Evolutionary conservation across 2,329 filamentous ascomycete species (phyloP), one percentile per base, ranked within the genome.

Genomic region (Lachnellula cervina): DNA sequence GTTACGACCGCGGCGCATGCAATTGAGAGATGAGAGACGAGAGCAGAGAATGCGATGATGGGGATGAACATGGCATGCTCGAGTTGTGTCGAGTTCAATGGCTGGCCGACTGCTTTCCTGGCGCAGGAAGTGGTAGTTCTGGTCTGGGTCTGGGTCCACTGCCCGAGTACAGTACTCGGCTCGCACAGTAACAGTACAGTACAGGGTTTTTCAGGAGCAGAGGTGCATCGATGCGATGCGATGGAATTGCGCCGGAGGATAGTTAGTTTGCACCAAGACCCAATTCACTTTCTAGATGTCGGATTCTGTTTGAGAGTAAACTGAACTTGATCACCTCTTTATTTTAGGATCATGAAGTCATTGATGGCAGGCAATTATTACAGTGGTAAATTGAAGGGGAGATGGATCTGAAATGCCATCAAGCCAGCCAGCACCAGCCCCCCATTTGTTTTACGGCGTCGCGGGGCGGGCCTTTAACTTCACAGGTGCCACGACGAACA

Each of bases 41-140:
- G 25, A 42, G 4, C 40, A 48, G 45, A 47, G 56, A 55, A 60
- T 44, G 37, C 47, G 51, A 53, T 44, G 44, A 51, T 45, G 28
- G 40, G 16, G 17, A 58, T 60, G 49, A 45, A 54, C 57, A 60
- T 43, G 52, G 54, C 59, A 65, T 65, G 58, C 58, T 62, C 63
- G 60, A 55, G 58, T 47, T 23, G 19, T 32, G 21, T 13, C 21
- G 35, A 13, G 35, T 25, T 61, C 54, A 63, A 59, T 62, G 50
- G 59, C 42, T 13, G 19, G 19, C 11, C 23, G 11, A 9, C 37
- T 16, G 37, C n/a, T 40, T 19, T 44, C 11, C 19, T 23, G 3
- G 28, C 28, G 28, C 9, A 32, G 28, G 28, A 32, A 32, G 28
- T 19, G 11, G 42, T 21, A 38, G 16, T 13, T 13, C 9, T n/a